Conservation (phyloP, 1,284 basidiomycete species). For the Tilletia caries region DNA sequence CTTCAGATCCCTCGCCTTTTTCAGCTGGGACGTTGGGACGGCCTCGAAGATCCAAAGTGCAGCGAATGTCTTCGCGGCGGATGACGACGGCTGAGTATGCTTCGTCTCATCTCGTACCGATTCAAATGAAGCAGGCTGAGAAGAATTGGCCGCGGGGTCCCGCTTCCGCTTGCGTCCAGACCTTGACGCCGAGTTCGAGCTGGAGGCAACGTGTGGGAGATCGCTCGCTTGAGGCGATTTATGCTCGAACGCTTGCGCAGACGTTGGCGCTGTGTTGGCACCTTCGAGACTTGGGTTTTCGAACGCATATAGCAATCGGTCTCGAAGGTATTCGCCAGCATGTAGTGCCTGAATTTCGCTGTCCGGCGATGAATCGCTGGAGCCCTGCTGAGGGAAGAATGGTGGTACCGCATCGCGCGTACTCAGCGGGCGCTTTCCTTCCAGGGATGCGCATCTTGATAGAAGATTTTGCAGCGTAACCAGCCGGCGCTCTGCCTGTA, state of each 20-base stretch:
- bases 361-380: no score
- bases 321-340: background rate
- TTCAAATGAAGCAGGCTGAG: background rate
- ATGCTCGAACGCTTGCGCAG: no score
- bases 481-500: background rate
- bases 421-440: background rate
- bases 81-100: background rate
- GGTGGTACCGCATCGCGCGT: background rate
- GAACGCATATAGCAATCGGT: background rate
- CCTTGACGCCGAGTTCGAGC: no score
- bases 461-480: background rate
- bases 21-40: background rate
- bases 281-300: background rate
- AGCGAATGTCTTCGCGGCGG: background rate
- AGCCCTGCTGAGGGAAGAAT: background rate
- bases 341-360: background rate
- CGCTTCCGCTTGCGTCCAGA: background rate
- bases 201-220: no score
- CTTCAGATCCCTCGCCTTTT: background rate
- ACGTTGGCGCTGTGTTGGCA: no score
- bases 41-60: conserved; percentile 5
- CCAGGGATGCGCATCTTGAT: background rate
- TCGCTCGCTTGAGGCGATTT: no score
- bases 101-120: background rate
- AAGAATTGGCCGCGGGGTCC: background rate